phyloP scores from a whole-genome alignment of 108 stramenopile species.

The Nannochloropsis granulata region DNA sequence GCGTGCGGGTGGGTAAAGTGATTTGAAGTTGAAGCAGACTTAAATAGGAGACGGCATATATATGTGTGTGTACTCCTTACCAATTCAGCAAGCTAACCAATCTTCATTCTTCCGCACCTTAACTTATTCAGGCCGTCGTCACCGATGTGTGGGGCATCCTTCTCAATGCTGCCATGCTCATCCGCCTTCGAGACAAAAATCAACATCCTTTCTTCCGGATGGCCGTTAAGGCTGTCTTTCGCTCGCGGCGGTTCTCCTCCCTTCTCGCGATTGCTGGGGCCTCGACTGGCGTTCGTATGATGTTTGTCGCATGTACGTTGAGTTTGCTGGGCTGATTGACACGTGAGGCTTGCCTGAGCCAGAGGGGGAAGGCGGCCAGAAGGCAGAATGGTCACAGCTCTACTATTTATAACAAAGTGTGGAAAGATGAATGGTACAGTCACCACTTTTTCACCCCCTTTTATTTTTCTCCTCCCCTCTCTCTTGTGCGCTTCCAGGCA shows the following conservation, averaged over 20 bases:
- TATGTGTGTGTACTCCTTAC: no score
- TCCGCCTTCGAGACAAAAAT: background rate
- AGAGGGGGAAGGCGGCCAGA: no score
- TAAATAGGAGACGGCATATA: no score
- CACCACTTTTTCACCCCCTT: no score
- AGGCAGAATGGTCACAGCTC: no score
- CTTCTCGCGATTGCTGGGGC: background rate
- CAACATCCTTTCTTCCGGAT: background rate
- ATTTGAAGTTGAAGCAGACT: no score
- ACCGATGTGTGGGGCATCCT: background rate
- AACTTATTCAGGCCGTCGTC: background rate
- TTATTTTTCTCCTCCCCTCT: no score
- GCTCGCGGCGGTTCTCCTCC: background rate
- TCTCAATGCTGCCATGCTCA: background rate
- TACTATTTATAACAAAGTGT: no score
- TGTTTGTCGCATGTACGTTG: background rate
- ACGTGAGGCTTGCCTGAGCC: no score
- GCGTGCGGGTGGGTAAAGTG: no score
- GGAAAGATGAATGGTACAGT: no score
- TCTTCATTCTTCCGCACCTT: background rate
- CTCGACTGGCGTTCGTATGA: background rate
- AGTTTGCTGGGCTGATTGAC: no score
- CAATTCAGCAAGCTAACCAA: background rate
- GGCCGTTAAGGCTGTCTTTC: background rate
- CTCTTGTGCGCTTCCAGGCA: background rate